Conservation (phyloP, 2,329 filamentous ascomycete species). For the Exophiala mesophila region DNA sequence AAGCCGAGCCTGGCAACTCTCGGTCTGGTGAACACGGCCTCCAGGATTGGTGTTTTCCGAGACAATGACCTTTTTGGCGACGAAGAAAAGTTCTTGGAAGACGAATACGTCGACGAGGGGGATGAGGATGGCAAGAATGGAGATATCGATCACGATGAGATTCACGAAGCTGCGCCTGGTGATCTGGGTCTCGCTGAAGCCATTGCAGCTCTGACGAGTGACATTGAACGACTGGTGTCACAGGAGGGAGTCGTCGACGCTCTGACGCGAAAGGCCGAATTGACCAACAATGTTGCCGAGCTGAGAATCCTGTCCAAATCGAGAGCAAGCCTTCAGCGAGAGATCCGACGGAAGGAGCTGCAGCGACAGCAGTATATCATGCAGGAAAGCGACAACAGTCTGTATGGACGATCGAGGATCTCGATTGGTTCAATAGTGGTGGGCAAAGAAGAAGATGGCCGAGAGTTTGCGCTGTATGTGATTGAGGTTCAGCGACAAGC, state of each 20-base stretch:
- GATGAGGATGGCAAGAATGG: slow-evolving; percentile 50
- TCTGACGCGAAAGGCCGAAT: slow-evolving; percentile 84
- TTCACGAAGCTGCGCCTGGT: slow-evolving; percentile 90
- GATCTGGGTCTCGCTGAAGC: slow-evolving; percentile 91
- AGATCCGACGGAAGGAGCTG: slow-evolving; percentile 89
- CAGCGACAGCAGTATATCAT: slow-evolving; percentile 95
- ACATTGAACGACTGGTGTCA: slow-evolving; percentile 81
- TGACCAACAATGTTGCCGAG: slow-evolving; percentile 95
- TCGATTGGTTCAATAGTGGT: slow-evolving; percentile 91
- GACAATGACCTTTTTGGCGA: slow-evolving; percentile 89
- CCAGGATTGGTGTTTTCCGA: slow-evolving; percentile 84
- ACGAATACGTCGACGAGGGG: slow-evolving; percentile 73
- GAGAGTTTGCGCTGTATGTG: slow-evolving; percentile 84
- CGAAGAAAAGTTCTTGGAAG: slow-evolving; percentile 76
- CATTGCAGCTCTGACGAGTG: slow-evolving; percentile 77
- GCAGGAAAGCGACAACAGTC: slow-evolving; percentile 94
- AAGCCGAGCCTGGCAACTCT: slow-evolving; percentile 88
- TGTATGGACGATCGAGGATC: slow-evolving; percentile 86
- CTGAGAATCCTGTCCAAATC: slow-evolving; percentile 88
- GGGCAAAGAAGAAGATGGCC: slow-evolving; percentile 83
- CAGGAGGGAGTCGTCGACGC: slow-evolving; percentile 92
- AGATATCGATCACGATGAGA: slow-evolving; percentile 68
- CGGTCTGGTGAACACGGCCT: slow-evolving; percentile 81
- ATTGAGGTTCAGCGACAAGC: slow-evolving; percentile 87
- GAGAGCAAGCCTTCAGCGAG: slow-evolving; percentile 84